A percentile compares a stretch with the other conserved stretches of the same genome.
These are phyloP conservation scores for Colletotrichum sublineola DNA, from an alignment of 2,329 filamentous ascomycete genomes.

Conservation along the genomic window DNA sequence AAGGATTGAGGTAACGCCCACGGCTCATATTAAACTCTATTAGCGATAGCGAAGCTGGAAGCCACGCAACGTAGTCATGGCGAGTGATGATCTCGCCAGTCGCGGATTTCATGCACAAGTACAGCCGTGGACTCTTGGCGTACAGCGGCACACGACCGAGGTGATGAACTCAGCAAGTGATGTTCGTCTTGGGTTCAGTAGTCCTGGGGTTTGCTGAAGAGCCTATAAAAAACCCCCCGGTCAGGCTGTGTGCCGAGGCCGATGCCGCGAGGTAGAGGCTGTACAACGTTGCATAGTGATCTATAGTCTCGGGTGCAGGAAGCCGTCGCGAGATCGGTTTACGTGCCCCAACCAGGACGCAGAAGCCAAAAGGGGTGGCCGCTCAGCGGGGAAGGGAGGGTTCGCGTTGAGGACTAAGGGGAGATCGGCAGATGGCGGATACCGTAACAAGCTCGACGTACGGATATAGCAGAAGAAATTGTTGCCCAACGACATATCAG, in stretches of 20 bases:
- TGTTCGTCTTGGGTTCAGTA: constrained; percentile 9
- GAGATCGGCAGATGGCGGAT: constrained; percentile 25
- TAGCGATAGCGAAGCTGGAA: constrained; percentile 15
- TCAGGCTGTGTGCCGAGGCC: constrained; percentile 13
- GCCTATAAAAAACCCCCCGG: not conserved
- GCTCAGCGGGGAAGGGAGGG: not conserved
- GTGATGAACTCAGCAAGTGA: constrained; percentile 11
- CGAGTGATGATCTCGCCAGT: constrained; percentile 39
- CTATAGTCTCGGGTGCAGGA: constrained; percentile 33
- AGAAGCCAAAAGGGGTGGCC: constrained; percentile 11
- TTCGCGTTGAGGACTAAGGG: not conserved
- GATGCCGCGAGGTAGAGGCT: constrained; percentile 16
- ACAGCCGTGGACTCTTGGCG: constrained; percentile 22
- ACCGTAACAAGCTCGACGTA: no score
- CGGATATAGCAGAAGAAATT: no score
- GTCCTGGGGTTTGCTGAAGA: not conserved
- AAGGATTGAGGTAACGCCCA: constrained; percentile 6
- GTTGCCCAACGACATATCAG: no score
- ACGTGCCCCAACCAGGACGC: constrained; percentile 26
- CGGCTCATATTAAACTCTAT: constrained; percentile 23
- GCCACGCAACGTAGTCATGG: constrained; percentile 9
- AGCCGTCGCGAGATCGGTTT: constrained; percentile 39
- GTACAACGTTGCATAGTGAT: constrained; percentile 38
- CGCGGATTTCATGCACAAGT: constrained; percentile 29
- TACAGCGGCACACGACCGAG: constrained; percentile 16